phyloP scores from a whole-genome alignment of 2,329 filamentous ascomycete genomes.

The Neoascochyta sp. region DNA sequence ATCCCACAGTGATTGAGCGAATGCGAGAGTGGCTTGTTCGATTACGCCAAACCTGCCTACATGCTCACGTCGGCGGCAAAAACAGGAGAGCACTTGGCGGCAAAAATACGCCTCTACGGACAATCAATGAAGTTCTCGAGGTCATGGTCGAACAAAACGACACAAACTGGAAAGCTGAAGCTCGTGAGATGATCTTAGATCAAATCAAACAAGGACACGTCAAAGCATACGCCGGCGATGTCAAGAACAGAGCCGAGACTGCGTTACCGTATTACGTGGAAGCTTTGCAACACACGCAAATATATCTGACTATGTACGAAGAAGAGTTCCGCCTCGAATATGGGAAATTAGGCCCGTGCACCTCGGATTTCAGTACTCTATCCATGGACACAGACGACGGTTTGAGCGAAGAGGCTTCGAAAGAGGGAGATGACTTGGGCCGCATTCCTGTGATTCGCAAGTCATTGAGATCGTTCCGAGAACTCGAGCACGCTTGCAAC shows the following conservation, averaged over 20 bases:
- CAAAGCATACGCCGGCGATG: slow-evolving; percentile 66
- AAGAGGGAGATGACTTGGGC: slow-evolving; percentile 39
- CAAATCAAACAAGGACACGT: slow-evolving; percentile 72
- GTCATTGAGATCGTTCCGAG: slow-evolving; percentile 67
- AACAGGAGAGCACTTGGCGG: slow-evolving; percentile 61
- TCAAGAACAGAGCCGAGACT: slow-evolving; percentile 52
- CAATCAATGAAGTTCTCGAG: slow-evolving; percentile 80
- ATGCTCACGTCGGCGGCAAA: slow-evolving; percentile 72
- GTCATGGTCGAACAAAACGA: slow-evolving; percentile 90
- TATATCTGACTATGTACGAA: slow-evolving; percentile 62
- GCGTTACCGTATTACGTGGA: slow-evolving; percentile 68
- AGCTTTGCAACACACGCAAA: slow-evolving; percentile 40
- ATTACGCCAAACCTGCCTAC: slow-evolving; percentile 77
- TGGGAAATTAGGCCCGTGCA: slow-evolving; percentile 28
- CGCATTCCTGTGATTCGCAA: slow-evolving; percentile 59
- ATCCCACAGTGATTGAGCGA: slow-evolving; percentile 54
- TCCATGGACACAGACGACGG: slow-evolving; percentile 35
- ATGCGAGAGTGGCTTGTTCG: slow-evolving; percentile 79
- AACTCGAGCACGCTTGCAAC: slow-evolving; percentile 73
- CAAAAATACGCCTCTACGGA: slow-evolving; percentile 66
- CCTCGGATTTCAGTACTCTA: slow-evolving; percentile 7
- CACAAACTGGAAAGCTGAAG: slow-evolving; percentile 60
- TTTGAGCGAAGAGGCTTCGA: slow-evolving; percentile 37
- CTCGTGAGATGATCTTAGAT: slow-evolving; percentile 61
- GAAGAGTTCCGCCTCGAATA: slow-evolving; percentile 56